Evolutionary conservation across 2,329 filamentous ascomycete genomes (phyloP).

Genomic region (Arthrinium phaeospermum): DNA sequence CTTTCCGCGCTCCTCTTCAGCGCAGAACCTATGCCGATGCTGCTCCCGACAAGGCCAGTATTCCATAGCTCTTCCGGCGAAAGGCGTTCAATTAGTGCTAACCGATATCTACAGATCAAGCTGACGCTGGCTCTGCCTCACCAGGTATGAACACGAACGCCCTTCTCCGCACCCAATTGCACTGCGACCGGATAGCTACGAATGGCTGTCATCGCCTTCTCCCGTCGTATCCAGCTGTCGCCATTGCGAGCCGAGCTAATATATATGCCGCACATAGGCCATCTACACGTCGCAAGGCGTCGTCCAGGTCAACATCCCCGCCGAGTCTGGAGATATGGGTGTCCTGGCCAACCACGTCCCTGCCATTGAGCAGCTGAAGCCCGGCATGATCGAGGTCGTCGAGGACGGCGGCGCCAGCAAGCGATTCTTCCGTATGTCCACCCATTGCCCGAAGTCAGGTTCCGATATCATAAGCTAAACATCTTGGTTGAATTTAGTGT

Average conservation of each 20-base stretch:
- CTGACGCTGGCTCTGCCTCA: constrained; percentile 97
- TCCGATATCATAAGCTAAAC: constrained; percentile 3
- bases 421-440: constrained; percentile 93
- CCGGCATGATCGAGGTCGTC: constrained; percentile 91
- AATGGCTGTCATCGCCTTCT: background rate
- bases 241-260: constrained; percentile 47
- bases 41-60: constrained; percentile 77
- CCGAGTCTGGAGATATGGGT: constrained; percentile 99
- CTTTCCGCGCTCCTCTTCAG: constrained; percentile 77
- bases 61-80: constrained; percentile 24
- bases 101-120: constrained; percentile 72
- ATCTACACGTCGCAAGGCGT: constrained; percentile 72
- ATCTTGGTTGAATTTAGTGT: constrained; percentile 62
- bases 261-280: constrained; percentile 68
- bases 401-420: constrained; percentile 90
- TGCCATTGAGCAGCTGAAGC: constrained; percentile 98
- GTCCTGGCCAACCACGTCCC: constrained; percentile 98
- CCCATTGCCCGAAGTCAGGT: background rate
- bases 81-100: constrained; percentile 32
- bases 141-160: constrained; percentile 79
- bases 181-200: background rate
- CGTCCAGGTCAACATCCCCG: constrained; percentile 98
- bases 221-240: background rate
- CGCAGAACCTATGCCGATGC: constrained; percentile 92
- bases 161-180: background rate